Conservation (phyloP, 2,329 filamentous ascomycete genomes). For the Blumeria hordei region DNA sequence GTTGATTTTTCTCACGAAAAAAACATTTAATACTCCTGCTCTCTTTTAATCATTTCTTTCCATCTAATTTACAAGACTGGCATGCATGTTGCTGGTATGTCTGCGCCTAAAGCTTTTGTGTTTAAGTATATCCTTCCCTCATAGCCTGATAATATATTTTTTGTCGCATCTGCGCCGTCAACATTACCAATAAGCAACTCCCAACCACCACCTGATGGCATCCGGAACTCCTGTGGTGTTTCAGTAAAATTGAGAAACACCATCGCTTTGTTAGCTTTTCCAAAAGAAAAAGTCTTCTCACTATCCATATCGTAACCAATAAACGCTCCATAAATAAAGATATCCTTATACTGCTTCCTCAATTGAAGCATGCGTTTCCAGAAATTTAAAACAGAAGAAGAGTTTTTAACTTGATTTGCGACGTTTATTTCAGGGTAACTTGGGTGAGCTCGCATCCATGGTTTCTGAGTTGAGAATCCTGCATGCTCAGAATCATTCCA, state of each 20-base stretch:
- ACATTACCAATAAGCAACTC: constrained; percentile 6
- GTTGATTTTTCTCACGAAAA: no score
- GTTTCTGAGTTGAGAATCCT: constrained; percentile 28
- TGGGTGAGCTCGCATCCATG: constrained; percentile 3
- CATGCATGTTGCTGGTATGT: background rate
- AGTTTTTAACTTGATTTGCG: constrained; percentile 20
- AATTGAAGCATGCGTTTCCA: constrained; percentile 12
- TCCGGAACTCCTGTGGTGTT: constrained; percentile 11
- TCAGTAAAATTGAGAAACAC: constrained; percentile 24
- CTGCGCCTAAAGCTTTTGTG: background rate
- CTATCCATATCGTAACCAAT: constrained; percentile 24
- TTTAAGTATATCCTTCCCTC: constrained; percentile 16
- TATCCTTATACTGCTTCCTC: constrained; percentile 25
- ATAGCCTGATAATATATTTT: constrained; percentile 10
- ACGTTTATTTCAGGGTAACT: constrained; percentile 25
- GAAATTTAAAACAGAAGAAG: constrained; percentile 11
- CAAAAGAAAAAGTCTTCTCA: constrained; percentile 21
- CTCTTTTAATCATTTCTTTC: no score
- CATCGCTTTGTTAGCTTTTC: constrained; percentile 18
- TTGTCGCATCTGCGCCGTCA: constrained; percentile 7
- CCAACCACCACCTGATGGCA: constrained; percentile 12
- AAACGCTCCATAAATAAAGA: constrained; percentile 38
- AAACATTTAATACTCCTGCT: no score
- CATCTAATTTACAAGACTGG: no score
- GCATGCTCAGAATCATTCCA: constrained; percentile 33